phyloP scores from a whole-genome alignment of 495 filamentous ascomycete species.

The Chaetomium tenue region DNA sequence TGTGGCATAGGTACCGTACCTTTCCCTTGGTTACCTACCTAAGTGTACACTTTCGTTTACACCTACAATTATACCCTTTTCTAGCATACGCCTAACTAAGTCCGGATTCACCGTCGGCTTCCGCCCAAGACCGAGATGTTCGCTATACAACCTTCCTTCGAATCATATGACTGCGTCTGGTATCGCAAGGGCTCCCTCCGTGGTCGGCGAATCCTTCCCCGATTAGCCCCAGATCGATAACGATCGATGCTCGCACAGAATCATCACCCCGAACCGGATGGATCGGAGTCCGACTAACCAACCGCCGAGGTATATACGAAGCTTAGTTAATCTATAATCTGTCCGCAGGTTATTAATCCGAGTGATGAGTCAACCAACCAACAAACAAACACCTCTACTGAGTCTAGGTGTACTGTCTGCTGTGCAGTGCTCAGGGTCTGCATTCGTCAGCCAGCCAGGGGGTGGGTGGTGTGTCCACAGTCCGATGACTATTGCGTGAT shows the following conservation, averaged over 20 bases:
- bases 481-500: not conserved
- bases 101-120: too few relatives aligned
- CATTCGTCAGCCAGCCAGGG: not conserved
- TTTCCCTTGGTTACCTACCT: too few relatives aligned
- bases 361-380: too few relatives aligned
- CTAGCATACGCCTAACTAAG: not conserved
- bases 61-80: not conserved
- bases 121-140: too few relatives aligned
- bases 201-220: not conserved
- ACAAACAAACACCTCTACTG: too few relatives aligned
- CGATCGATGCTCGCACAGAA: not conserved
- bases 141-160: too few relatives aligned
- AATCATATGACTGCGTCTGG: not conserved
- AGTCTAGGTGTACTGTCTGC: too few relatives aligned
- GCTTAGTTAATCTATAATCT: too few relatives aligned
- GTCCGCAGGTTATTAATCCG: too few relatives aligned
- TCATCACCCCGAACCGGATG: not conserved
- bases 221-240: not conserved
- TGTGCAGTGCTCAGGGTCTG: too few relatives aligned
- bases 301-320: not conserved
- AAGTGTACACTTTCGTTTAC: not conserved
- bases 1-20: too few relatives aligned
- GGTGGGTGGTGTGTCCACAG: too few relatives aligned
- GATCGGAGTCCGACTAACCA: not conserved
- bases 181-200: not conserved